These are phyloP conservation scores for Candida freyschussii DNA, from an alignment of 1,139 yeast species.

Conservation along the genomic window DNA sequence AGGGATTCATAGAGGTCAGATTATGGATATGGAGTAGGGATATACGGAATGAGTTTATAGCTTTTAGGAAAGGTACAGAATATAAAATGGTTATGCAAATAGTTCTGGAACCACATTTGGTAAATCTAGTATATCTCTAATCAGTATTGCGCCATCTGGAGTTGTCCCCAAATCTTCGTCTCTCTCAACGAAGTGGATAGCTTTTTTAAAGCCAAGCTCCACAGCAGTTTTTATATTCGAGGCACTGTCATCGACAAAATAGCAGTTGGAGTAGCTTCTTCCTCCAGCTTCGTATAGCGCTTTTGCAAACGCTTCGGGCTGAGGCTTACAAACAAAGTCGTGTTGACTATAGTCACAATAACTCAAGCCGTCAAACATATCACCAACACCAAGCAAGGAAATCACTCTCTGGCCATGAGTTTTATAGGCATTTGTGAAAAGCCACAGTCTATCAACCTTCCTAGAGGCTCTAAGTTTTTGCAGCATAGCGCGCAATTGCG, in stretches of 20 bases:
- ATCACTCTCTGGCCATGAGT: slow-evolving; percentile 81
- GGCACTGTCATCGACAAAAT: slow-evolving; percentile 81
- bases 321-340: slow-evolving; percentile 85
- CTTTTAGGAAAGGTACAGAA: too few species aligned
- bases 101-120: slow-evolving; percentile 45
- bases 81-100: slow-evolving; percentile 25
- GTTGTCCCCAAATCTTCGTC: slow-evolving; percentile 31
- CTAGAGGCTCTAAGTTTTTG: slow-evolving; percentile 39
- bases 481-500: slow-evolving; percentile 47
- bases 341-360: slow-evolving; percentile 73
- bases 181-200: slow-evolving; percentile 38
- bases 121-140: slow-evolving; percentile 44
- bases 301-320: slow-evolving; percentile 49
- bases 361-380: slow-evolving; percentile 87
- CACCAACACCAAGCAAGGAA: slow-evolving; percentile 77
- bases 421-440: slow-evolving; percentile 90
- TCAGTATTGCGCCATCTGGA: slow-evolving; percentile 39
- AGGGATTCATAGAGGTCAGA: background rate
- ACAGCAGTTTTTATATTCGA: slow-evolving; percentile 47
- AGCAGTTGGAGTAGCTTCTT: slow-evolving; percentile 40
- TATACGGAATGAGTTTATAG: background rate
- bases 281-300: slow-evolving; percentile 61
- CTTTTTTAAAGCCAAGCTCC: slow-evolving; percentile 39
- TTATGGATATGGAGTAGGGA: background rate
- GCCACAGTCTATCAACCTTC: slow-evolving; percentile 64